Conservation (phyloP, 371 early-diverging fungal species). For the Mucor mucedo region DNA sequence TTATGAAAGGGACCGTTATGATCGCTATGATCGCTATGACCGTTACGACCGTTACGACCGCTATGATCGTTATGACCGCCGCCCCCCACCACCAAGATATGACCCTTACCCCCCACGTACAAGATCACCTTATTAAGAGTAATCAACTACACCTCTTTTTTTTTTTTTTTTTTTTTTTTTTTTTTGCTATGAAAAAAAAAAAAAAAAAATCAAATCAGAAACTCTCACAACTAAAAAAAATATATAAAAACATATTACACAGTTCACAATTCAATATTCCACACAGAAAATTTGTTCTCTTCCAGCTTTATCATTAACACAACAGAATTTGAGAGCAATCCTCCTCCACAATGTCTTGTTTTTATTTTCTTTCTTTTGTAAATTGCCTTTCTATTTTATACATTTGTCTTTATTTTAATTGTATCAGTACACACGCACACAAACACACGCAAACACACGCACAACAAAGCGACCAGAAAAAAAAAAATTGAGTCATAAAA, state of each 20-base stretch:
- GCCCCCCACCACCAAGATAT: constrained; percentile 59
- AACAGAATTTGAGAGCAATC: no score
- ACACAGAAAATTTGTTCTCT: background rate
- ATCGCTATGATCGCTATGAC: constrained; percentile 61
- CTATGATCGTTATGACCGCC: constrained; percentile 65
- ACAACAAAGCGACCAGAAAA: background rate
- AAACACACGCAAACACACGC: no score
- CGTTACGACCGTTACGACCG: constrained; percentile 51
- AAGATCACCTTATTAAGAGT: constrained; percentile 53
- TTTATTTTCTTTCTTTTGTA: no score
- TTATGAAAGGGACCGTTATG: constrained; percentile 60
- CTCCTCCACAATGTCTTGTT: no score
- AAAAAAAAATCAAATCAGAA: background rate
- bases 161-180: background rate
- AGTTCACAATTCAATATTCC: constrained; percentile 4
- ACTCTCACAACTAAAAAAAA: background rate
- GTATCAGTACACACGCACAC: no score
- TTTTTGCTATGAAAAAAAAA: background rate
- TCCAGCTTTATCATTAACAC: background rate
- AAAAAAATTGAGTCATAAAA: constrained; percentile 8
- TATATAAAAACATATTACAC: constrained; percentile 1
- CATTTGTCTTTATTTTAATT: no score
- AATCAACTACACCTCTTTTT: constrained; percentile 1
- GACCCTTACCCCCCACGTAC: constrained; percentile 61
- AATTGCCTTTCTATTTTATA: no score